Evolutionary conservation across 495 filamentous ascomycete species (phyloP), one percentile per base, ranked within the genome.

Genomic region (Glonium stellatum): DNA sequence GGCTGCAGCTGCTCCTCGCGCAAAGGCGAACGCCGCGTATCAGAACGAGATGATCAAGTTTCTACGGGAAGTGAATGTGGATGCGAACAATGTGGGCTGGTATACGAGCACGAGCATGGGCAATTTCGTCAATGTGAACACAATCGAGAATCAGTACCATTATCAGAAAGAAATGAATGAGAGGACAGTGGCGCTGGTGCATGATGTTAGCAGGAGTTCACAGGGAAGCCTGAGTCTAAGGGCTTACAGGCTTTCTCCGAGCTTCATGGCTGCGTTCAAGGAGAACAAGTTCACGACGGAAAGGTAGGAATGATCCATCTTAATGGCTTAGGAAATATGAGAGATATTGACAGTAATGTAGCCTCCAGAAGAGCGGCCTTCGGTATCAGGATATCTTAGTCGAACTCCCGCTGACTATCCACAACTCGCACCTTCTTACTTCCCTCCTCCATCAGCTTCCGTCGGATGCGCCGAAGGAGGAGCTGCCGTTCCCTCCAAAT

Each of bases 61-160:
- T 73, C 79, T 98, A 39, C 84, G 91, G 70, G 95, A 97, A 74
- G 95, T 98, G 66, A 98, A 98, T 71, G 88, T 97, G 57, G 93
- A 98, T 73, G 93, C 93, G 62, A 95, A 97, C 78, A 96, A 90
- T 67, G 90, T 95, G 57, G 93, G 93, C 59, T 98, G 92, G 92
- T 98, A 98, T 76, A 96, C 90, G 56, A 97, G 91, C 75, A 90
- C 92, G 59, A 96, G 90, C 76, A 93, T 98, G 84, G 95, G 93
- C 70, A 97, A 97, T 80, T 98, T 97, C 60, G 82, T 97, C 77
- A 96, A 88, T 78, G 73, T 86, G 67, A 90, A 88, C 78, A 90
- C 95, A 70, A 89, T 97, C 77, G 93, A 98, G 80, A 98, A 97
- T 75, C 93, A 97, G 75, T 92, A 86, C 75, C 88, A 89, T 76